phyloP scores from a whole-genome alignment of 441 rosid genomes.

The Euphorbia celastroides region DNA sequence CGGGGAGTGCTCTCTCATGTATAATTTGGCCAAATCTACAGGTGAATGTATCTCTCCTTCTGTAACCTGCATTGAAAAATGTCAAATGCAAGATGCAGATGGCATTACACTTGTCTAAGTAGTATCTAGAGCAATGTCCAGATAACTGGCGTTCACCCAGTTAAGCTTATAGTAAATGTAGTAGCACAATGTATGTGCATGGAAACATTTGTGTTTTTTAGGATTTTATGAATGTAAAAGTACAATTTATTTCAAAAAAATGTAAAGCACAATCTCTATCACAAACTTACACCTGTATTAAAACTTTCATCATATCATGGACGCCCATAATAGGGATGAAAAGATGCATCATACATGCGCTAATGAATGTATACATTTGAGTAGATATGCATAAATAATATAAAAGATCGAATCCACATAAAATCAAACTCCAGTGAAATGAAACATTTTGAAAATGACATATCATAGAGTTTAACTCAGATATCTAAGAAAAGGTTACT shows the following conservation, averaged over 20 bases:
- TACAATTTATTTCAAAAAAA: neutral
- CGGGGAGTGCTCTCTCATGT: conserved; percentile 63
- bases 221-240: neutral
- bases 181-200: neutral
- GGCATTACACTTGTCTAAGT: neutral
- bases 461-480: neutral
- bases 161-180: neutral
- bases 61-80: neutral
- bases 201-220: neutral
- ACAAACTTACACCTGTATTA: too few species aligned
- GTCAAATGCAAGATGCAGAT: neutral
- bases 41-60: neutral
- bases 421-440: neutral
- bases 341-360: too few species aligned
- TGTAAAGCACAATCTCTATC: too few species aligned
- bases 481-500: conserved; percentile 26
- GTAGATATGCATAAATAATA: neutral
- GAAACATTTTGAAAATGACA: neutral
- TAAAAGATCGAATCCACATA: neutral
- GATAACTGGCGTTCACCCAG: neutral
- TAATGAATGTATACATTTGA: too few species aligned
- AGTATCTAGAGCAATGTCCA: neutral
- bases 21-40: conserved; percentile 55
- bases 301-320: neutral
- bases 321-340: neutral